Conservation (phyloP, 2,329 filamentous ascomycete species). For the Ophiostoma himal-ulmi region DNA sequence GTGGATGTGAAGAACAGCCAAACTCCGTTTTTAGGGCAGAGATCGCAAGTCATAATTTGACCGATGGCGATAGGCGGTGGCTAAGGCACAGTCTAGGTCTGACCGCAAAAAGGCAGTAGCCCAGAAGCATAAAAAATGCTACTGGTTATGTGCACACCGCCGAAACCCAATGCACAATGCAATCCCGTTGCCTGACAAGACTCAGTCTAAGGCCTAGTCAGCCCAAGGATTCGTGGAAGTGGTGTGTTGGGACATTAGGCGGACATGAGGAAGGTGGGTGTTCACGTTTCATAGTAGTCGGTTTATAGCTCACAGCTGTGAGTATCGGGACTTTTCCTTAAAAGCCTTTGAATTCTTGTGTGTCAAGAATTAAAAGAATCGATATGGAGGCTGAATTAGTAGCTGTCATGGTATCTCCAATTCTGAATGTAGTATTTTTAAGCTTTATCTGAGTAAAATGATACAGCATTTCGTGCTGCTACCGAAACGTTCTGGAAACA, state of each 20-base stretch:
- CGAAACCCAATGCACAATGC: background rate
- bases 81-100: background rate
- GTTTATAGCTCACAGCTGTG: no score
- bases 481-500: no score
- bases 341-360: no score
- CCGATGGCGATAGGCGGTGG: conserved; percentile 5
- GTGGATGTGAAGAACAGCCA: background rate
- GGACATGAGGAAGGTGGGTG: background rate
- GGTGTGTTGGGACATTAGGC: background rate
- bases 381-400: no score
- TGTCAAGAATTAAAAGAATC: no score
- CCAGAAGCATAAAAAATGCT: background rate
- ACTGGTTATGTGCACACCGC: background rate
- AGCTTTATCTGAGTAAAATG: no score
- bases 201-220: background rate
- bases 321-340: no score
- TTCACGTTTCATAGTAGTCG: background rate
- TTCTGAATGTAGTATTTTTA: no score
- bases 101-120: background rate
- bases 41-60: background rate
- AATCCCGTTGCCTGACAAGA: background rate
- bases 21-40: background rate
- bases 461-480: no score
- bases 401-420: no score
- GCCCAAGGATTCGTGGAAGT: background rate